Percentiles rank a stretch among this genome's conserved stretches.
phyloP scores from a whole-genome alignment of 768 basidiomycete genomes.

The Psilocybe azurescens region DNA sequence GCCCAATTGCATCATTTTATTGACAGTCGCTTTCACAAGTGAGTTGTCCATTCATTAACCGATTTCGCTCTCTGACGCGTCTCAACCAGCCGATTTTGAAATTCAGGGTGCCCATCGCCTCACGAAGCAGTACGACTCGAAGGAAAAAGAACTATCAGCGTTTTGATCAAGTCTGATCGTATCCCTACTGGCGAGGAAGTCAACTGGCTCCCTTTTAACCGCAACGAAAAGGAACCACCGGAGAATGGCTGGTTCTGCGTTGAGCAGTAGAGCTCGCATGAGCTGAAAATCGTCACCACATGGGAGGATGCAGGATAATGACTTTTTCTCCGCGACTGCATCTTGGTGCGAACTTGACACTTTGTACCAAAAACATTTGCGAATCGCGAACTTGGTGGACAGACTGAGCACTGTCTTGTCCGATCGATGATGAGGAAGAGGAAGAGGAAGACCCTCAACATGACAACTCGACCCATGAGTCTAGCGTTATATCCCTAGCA shows the following conservation, averaged over 20 bases:
- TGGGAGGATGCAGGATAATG: slow-evolving; percentile 65
- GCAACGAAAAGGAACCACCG: slow-evolving; percentile 55
- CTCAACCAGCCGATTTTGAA: slow-evolving; percentile 70
- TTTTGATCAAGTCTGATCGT: slow-evolving; percentile 61
- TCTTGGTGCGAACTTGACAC: slow-evolving; percentile 63
- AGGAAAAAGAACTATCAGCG: slow-evolving; percentile 73
- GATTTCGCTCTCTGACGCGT: background rate
- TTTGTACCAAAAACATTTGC: slow-evolving; percentile 54
- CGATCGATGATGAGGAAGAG: slow-evolving; percentile 34
- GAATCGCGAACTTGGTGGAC: slow-evolving; percentile 61
- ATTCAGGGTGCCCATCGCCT: slow-evolving; percentile 79
- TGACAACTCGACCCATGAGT: background rate
- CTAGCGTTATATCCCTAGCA: background rate
- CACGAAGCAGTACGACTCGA: slow-evolving; percentile 63
- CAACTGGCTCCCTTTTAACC: slow-evolving; percentile 61
- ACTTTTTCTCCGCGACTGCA: slow-evolving; percentile 55
- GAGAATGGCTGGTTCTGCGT: slow-evolving; percentile 66
- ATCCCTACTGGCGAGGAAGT: slow-evolving; percentile 54
- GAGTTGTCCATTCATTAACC: slow-evolving; percentile 19
- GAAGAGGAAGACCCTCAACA: slow-evolving; percentile 6
- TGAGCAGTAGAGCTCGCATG: slow-evolving; percentile 56
- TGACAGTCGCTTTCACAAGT: slow-evolving; percentile 73
- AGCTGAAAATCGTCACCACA: slow-evolving; percentile 54
- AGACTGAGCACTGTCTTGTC: slow-evolving; percentile 66
- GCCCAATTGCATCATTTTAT: slow-evolving; percentile 64